Conservation (phyloP, 345 rosid genomes). For the Angophora floribunda region DNA sequence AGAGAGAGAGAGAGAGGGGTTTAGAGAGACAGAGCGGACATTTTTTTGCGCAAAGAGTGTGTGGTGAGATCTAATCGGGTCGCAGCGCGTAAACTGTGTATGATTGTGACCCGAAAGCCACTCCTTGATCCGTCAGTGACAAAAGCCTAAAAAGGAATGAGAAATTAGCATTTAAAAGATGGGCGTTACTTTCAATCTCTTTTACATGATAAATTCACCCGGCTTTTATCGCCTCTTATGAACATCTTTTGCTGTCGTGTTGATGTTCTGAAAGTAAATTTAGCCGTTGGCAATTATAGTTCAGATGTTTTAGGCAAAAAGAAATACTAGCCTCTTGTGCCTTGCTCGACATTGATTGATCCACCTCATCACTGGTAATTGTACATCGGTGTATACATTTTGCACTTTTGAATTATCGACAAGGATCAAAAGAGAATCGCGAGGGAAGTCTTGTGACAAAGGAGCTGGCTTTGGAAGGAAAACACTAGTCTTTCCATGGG, state of each 20-base stretch:
- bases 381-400: background rate
- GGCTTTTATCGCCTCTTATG: background rate
- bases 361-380: background rate
- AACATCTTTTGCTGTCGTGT: background rate
- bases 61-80: too few species aligned
- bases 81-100: too few species aligned
- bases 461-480: background rate
- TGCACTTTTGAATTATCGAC: accelerated
- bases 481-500: background rate
- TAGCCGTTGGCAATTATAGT: background rate
- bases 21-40: too few species aligned
- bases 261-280: background rate
- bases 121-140: too few species aligned
- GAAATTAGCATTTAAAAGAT: too few species aligned
- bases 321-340: background rate
- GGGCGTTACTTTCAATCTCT: too few species aligned
- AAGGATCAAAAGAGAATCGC: accelerated
- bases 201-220: too few species aligned
- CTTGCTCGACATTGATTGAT: accelerated
- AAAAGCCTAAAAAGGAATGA: too few species aligned
- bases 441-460: background rate
- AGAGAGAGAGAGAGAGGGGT: too few species aligned
- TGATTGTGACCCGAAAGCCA: too few species aligned
- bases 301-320: background rate
- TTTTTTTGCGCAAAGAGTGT: too few species aligned